Evolutionary conservation across 805 yeast genomes (phyloP), one percentile per base, ranked within the genome.

Genomic region (Candida chilensis): DNA sequence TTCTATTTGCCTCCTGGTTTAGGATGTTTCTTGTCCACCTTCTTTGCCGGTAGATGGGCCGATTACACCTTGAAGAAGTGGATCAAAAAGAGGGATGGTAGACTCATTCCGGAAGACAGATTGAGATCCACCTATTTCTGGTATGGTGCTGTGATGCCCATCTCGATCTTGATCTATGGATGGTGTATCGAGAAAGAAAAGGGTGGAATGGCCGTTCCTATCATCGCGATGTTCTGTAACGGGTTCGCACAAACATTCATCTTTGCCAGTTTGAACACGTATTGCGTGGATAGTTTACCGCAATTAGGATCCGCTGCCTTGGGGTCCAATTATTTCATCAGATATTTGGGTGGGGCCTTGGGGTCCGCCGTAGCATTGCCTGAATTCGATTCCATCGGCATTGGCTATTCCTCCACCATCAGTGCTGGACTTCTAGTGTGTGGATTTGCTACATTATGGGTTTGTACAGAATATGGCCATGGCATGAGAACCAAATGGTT

Each of bases 251-350:
- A 74, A 42, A 68, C 77, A 0, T 49, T 64, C 16, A 46, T 61
- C 6, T 74, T 70, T 39, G 76, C 79, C 1, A 60, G 69, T 12
- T 42, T 68, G 22, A 74, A 74, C 39, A 64, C 78, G 3, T 74
- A 74, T 41, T 71, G 78, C 48, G 71, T 72, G 16, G 81, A 74
- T 40, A 62, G 71, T 4, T 56, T 71, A 63, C 77, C 78, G 1
- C 57, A 66, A 19, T 43, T 73, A 27, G 61, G 59, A 20, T 74
- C 78, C 14, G 78, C 67, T 41, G 78, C 74, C 2, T 65, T 74
- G 24, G 75, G 69, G 0, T 62, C 71, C 5, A 72, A 71, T 38
- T 74, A 74, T 34, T 60, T 67, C 29, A 46, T 64, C 2, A 48
- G 81, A 29, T 71, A 62, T 39, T 34, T 68, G 1, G 68, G 71